A percentile compares a stretch with the other conserved stretches of the same genome.
Conservation (phyloP, 768 basidiomycete genomes). For the Candolleomyces eurysporus region DNA sequence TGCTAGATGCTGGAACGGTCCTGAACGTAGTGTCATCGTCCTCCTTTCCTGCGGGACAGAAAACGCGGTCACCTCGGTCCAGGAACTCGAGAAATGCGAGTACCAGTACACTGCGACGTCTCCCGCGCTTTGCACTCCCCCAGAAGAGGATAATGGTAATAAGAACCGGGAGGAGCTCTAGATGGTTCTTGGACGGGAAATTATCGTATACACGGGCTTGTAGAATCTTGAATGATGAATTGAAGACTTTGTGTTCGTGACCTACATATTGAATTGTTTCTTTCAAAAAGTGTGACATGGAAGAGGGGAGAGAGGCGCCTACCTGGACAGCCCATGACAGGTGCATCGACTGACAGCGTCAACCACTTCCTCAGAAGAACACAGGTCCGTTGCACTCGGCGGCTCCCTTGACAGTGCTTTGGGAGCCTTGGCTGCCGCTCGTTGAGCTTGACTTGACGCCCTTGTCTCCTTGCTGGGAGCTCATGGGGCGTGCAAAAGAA, state of each 20-base stretch:
- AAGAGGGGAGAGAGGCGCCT: too few species aligned
- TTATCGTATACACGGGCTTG: background rate
- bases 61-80: constrained; percentile 73
- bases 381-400: too few species aligned
- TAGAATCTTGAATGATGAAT: background rate
- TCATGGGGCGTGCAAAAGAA: too few species aligned
- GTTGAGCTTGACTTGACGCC: too few species aligned
- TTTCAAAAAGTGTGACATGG: too few species aligned
- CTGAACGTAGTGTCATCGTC: constrained; percentile 82
- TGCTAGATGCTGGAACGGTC: constrained; percentile 95
- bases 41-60: constrained; percentile 82
- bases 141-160: constrained; percentile 38
- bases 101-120: constrained; percentile 84
- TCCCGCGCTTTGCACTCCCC: constrained; percentile 76
- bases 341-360: too few species aligned
- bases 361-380: too few species aligned
- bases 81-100: constrained; percentile 95
- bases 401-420: too few species aligned
- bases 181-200: background rate
- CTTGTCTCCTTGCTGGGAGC: too few species aligned
- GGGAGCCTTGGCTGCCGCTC: too few species aligned
- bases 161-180: constrained; percentile 41
- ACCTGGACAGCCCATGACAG: too few species aligned
- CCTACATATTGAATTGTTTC: too few species aligned
- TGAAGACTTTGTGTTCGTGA: background rate